Evolutionary conservation across 805 yeast species (phyloP).

Genomic region (Candida easanensis): DNA sequence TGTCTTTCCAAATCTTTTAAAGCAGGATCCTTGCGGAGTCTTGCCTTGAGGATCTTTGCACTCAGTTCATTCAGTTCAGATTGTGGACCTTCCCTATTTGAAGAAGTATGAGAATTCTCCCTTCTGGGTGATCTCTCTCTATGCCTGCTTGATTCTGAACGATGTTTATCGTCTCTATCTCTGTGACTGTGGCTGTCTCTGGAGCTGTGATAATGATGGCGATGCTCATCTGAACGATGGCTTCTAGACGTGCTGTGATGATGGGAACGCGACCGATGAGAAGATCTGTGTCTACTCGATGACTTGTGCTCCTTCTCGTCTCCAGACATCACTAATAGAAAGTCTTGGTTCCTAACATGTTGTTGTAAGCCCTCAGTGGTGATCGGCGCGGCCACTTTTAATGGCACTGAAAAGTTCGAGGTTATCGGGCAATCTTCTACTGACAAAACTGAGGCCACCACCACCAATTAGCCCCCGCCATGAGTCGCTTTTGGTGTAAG

Average conservation of each 20-base stretch:
- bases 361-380: too few relatives aligned
- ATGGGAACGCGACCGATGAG: not conserved
- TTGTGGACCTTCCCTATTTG: not conserved
- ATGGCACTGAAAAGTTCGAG: not conserved
- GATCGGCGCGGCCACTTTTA: too few relatives aligned
- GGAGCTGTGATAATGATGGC: not conserved
- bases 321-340: too few relatives aligned
- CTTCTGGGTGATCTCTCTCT: not conserved
- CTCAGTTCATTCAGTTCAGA: constrained; percentile 30
- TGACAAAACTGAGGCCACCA: too few relatives aligned
- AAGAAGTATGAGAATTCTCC: not conserved
- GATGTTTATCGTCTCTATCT: not conserved
- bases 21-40: constrained; percentile 25
- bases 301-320: too few relatives aligned
- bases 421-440: not conserved
- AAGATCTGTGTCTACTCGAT: not conserved
- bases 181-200: not conserved
- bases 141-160: too few relatives aligned
- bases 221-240: not conserved
- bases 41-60: constrained; percentile 34
- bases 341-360: too few relatives aligned
- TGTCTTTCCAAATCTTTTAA: constrained; percentile 24
- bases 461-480: not conserved
- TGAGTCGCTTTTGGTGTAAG: constrained; percentile 26
- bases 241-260: not conserved